Evolutionary conservation across 2,329 filamentous ascomycete species (phyloP), one percentile per base, ranked within the genome.

Genomic region (Massarina eburnea): DNA sequence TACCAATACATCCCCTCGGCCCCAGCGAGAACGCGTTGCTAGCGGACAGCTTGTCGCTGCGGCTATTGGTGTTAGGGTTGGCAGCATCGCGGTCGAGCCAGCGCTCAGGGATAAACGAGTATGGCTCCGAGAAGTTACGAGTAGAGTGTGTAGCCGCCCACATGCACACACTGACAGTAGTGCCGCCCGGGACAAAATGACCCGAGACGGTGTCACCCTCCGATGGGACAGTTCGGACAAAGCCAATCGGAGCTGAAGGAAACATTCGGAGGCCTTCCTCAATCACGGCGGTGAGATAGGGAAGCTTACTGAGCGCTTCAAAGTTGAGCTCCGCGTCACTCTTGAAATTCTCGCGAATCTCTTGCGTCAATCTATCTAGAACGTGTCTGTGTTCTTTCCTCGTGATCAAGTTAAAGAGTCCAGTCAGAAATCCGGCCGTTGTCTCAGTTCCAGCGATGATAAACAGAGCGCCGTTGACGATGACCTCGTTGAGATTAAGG

Each of bases 261-360:
- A 51, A 57, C 41, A 59, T 57, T 15, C 73, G 62, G 1, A 76
- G 53, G 3, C 66, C 70, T 48, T 61, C 58, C 22, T 55, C 50
- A 9, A 59, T 46, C 27, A 54, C 49, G 7, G 55, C 58, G 8
- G 21, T 48, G 4, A 61, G 44, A 43, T 61, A 61, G 2, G 49
- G 51, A 2, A 61, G 46, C n/a, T 57, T 45, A 10, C 40, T 41
- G 1, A 61, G 36, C 0, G 48, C 40, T 8, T 48, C 27, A 39
- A 68, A 51, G 21, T 48, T 62, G 12, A 72, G 64, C 1, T 70
- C 60, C 1, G 54, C 47, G 4, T 57, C 54, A 1, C 39, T 26
- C 18, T 36, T 22, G 43, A 61, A 63, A 10, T 37, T 48, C 9
- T 12, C 12, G 9, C 59, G 46, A 15, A 57, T 49, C 39, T 59